Percentiles rank a stretch among this genome's conserved stretches.
Evolutionary conservation across 192 early-diverging fungal genomes (phyloP).

Genomic region (Pilaira anomala): DNA sequence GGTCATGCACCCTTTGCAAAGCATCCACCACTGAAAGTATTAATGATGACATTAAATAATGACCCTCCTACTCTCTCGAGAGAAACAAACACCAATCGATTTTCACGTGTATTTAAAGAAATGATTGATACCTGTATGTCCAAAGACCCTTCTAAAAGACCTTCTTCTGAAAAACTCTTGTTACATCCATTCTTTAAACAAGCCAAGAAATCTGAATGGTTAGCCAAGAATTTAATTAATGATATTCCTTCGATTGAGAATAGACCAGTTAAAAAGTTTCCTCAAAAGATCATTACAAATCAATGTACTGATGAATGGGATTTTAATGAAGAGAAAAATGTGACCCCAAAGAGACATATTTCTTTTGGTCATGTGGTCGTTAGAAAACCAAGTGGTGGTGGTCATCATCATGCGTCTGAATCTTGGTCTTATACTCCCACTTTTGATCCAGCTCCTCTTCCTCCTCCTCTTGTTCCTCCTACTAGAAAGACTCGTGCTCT

Average conservation of each 20-base stretch:
- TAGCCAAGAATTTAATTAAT: conserved; percentile 57
- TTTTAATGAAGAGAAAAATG: conserved; percentile 42
- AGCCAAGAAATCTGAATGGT: conserved; percentile 66
- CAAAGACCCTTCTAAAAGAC: conserved; percentile 76
- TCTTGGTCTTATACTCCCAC: conserved; percentile 1
- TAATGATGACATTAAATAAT: conserved; percentile 85
- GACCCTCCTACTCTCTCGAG: conserved; percentile 82
- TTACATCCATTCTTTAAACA: conserved; percentile 75
- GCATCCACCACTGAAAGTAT: conserved; percentile 83
- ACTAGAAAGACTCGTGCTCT: conserved; percentile 24
- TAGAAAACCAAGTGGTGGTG: conserved; percentile 26
- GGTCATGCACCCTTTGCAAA: conserved; percentile 91
- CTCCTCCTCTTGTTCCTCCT: conserved; percentile 15
- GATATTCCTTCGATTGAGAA: conserved; percentile 69
- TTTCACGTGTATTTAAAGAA: conserved; percentile 75
- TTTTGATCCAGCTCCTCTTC: neutral
- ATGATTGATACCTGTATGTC: conserved; percentile 82
- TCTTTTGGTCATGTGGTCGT: conserved; percentile 41
- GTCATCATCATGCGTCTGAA: conserved; percentile 10
- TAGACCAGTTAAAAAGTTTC: conserved; percentile 55
- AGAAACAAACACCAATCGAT: conserved; percentile 69
- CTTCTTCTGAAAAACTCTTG: conserved; percentile 73
- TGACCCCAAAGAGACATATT: conserved; percentile 33
- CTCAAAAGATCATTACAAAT: conserved; percentile 36
- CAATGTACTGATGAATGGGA: conserved; percentile 64